Base-by-base conservation (phyloP, 768 basidiomycete species). In the Suillus tomentosus region DNA sequence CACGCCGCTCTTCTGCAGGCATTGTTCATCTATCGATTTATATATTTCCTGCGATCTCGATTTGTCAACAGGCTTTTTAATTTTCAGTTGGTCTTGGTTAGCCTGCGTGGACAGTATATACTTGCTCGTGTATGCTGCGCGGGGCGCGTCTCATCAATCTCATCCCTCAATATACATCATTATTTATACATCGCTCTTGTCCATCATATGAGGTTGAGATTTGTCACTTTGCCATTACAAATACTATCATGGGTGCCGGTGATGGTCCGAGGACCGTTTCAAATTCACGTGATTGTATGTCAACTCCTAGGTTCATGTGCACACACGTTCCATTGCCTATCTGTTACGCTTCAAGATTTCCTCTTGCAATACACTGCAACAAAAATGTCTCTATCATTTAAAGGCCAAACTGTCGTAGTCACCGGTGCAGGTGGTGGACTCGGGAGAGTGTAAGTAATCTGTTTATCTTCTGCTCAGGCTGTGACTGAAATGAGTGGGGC, bases 371-470 rank as follows among this genome's bases (percentile, higher is more conserved):
- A 19, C 43, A 76, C 57, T 42, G 66, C 24, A 22, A 72, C 61
- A 58, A 45, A 4, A 22, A 86, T 86, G 85, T 77, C 84, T 43
- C 77, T 89, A 11, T 91, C 89, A 3, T 96, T 94, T 83, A 87
- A 91, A 77, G 88, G 88, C 62, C 92, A 96, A 61, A 94, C 92
- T n/a, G 92, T 95, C 63, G 85, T 99, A 67, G 80, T 99, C 67
- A 99, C 97, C 50, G 97, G 97, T 54, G 96, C 95, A 50, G 97
- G 97, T 15, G 94, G 95, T 65, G 97, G 97, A 17, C 83, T 99
- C 15, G 97, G 97, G 51, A 90, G 87, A 79, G 85, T 92, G 92
- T 99, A 73, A 70, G 92, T 84, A 22, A 9, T 27, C 27, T 11
- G 7, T 42, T 48, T 19, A 24, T 62, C 36, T 56, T 10, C 15